These are phyloP conservation scores for Raphanus raphanistrum DNA, from an alignment of 345 rosid species.

Conservation along the genomic window DNA sequence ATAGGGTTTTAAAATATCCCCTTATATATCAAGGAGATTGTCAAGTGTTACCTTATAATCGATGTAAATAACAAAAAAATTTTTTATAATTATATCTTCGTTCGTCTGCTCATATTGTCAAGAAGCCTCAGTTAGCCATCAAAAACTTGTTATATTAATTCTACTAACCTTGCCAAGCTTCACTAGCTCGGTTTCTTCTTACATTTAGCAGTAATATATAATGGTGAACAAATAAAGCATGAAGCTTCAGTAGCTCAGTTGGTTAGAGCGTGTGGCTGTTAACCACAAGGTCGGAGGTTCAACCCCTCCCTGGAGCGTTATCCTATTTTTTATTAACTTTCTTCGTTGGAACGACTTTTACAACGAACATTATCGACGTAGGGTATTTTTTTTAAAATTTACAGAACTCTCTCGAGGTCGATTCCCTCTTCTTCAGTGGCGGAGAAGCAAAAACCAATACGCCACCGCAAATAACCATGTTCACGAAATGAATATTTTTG, in stretches of 20 bases:
- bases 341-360: background rate
- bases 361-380: constrained; percentile 17
- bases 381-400: constrained; percentile 4
- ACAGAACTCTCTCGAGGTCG: constrained; percentile 17
- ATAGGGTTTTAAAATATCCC: background rate
- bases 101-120: background rate
- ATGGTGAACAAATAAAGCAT: background rate
- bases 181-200: background rate
- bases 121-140: background rate
- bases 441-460: too few relatives aligned
- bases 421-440: too few relatives aligned
- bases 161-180: background rate
- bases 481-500: too few relatives aligned
- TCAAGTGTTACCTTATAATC: background rate
- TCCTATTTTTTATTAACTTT: background rate
- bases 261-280: constrained; percentile 96
- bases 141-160: background rate
- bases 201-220: background rate
- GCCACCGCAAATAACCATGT: too few relatives aligned
- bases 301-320: constrained; percentile 48
- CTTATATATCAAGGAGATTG: background rate
- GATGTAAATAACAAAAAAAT: background rate
- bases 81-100: too few relatives aligned
- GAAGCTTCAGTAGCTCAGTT: constrained; percentile 50
- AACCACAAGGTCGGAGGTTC: constrained; percentile 97